Evolutionary conservation across 192 early-diverging fungal species (phyloP).

Genomic region (Linnemannia hyalina): DNA sequence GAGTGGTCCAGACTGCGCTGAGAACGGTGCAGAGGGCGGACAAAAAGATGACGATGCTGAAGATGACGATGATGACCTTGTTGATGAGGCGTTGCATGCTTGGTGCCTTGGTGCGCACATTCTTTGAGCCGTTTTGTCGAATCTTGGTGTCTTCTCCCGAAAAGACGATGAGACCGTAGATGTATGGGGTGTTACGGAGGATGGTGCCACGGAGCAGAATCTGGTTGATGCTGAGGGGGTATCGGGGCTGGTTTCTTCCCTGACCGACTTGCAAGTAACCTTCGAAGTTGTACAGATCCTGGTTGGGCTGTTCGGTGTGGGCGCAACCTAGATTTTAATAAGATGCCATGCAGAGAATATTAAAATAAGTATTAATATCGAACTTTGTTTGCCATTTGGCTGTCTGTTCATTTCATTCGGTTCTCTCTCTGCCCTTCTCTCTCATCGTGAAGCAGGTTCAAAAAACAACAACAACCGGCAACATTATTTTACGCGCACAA

Average conservation of each 20-base stretch:
- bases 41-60: slow-evolving; percentile 69
- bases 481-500: not conserved
- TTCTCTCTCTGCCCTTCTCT: not conserved
- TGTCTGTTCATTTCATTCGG: not conserved
- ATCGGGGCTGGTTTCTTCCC: slow-evolving; percentile 49
- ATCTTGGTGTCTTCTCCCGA: slow-evolving; percentile 78
- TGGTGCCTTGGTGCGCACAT: slow-evolving; percentile 79
- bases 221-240: slow-evolving; percentile 83
- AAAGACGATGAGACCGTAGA: slow-evolving; percentile 84
- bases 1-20: slow-evolving; percentile 63
- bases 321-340: slow-evolving; percentile 52
- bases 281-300: slow-evolving; percentile 88
- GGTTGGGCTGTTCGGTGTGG: slow-evolving; percentile 79
- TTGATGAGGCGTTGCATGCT: slow-evolving; percentile 84
- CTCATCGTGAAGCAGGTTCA: not conserved
- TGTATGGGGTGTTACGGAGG: slow-evolving; percentile 84
- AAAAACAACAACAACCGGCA: not conserved
- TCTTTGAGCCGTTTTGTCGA: slow-evolving; percentile 78
- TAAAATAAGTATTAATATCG: slow-evolving; percentile 18
- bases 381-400: not conserved
- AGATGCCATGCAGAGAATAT: not conserved
- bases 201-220: slow-evolving; percentile 88
- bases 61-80: slow-evolving; percentile 80
- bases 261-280: slow-evolving; percentile 76
- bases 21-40: slow-evolving; percentile 66